Base-by-base conservation (phyloP, 306 rosid genomes). In the Cicer pinnatifidum region DNA sequence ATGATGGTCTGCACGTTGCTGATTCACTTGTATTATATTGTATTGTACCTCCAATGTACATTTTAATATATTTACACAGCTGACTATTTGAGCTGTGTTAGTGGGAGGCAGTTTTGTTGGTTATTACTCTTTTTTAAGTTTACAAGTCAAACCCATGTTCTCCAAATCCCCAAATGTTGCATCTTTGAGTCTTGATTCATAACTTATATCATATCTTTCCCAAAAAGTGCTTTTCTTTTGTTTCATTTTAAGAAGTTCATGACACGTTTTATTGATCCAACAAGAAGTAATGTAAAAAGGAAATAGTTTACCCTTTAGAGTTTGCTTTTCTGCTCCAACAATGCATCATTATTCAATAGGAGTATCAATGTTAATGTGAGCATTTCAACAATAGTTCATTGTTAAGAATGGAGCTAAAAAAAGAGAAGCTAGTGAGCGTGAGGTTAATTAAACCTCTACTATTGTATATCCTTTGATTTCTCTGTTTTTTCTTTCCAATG, bases 401-500 rank as follows among this genome's bases (percentile, higher is more conserved):
- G 45, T 16, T 56, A 68, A 59, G 40, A 63, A 93, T 89, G 97
- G 89, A 87, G 68, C 74, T 78, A 1, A 91, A 85, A 83, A 82
- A 84, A 73, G 89, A 81, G 41, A 93, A 86, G 85, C 78, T 68
- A 46, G 87, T 88, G 12, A 84, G 96, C 43, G 87, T 88, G 12
- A 84, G 96, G 97, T 89, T 64, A 68, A 7, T 28, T 28, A 17
- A 75, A 13, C 64, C 39, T 60, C 28, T 12, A 13, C 12, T 68
- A 9, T 45, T 23, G 28, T 28, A 9, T n/a, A 2, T 62, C 1
- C 53, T 56, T n/a, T 35, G 43, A 37, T 23, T 48, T 20, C 3
- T 41, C 48, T 45, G 9, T 8, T 47, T 1, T 9, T 39, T 17
- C 19, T 43, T 20, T 17, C 8, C 43, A 13, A 35, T 59, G 41